Percentiles rank a stretch among this genome's conserved stretches.
Evolutionary conservation across 176 grass and related monocot species (phyloP).

Genomic region (Bonia amplexicaulis): DNA sequence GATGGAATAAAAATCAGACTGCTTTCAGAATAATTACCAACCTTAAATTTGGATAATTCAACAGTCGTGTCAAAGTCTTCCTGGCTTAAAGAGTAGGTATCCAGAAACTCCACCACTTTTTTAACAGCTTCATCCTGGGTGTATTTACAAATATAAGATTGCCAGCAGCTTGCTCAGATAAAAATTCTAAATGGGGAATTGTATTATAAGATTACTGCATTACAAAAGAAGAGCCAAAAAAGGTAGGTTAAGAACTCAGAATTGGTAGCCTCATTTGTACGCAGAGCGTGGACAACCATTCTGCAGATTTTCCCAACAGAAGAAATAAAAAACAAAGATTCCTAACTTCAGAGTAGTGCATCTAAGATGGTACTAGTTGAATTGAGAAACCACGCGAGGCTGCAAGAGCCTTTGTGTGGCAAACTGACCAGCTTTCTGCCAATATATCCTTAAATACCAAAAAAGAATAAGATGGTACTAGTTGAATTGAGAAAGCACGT

Average conservation of each 20-base stretch:
- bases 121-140: conserved; percentile 79
- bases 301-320: conserved; percentile 13
- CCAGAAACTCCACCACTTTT: conserved; percentile 94
- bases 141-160: conserved; percentile 30
- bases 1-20: not conserved
- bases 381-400: not conserved
- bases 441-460: conserved; percentile 2
- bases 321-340: not conserved
- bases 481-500: too few relatives aligned
- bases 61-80: conserved; percentile 93
- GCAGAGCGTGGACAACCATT: conserved; percentile 4
- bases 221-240: conserved; percentile 7
- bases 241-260: not conserved
- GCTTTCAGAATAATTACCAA: conserved; percentile 30
- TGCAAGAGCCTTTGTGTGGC: not conserved
- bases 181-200: not conserved
- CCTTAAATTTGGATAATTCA: conserved; percentile 94
- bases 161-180: not conserved
- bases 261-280: not conserved
- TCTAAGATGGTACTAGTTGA: conserved; percentile 3
- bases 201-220: not conserved
- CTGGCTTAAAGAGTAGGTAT: conserved; percentile 90
- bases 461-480: not conserved
- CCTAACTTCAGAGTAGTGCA: not conserved
- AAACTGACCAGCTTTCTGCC: not conserved